Base-by-base conservation (phyloP, 805 yeast genomes). In the Spathaspora sp. region DNA sequence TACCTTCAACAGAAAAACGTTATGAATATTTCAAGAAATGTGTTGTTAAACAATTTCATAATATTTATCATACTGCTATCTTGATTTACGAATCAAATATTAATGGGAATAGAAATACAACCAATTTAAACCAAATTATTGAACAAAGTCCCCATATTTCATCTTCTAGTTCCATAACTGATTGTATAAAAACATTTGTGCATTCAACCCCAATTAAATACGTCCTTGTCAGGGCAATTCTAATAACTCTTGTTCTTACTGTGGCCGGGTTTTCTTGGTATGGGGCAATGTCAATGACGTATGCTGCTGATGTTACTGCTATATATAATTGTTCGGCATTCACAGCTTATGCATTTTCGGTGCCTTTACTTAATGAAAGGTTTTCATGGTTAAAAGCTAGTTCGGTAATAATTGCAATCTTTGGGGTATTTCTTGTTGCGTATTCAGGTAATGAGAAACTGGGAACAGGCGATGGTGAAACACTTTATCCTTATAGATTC, bases 311-410 rank as follows among this genome's bases (percentile, higher is more conserved):
- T 60, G 86, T 90, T 38, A 90, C 96, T 2, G 97, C 97, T 2
- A 89, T 89, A 54, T 90, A 89, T 70, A 89, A 90, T 70, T 89
- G 94, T 64, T 85, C 93, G 14, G 96, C 96, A 0, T 90, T 90
- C 65, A 86, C 92, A 3, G 96, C 96, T 0, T 85, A 90, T 61
- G 80, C 88, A 14, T 89, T 90, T 67, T 89, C 96, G 3, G 83
- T 90, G 26, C 88, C 91, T 1, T 66, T 90, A 18, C 72, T 90
- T 48, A 71, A 80, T 32, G 97, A 90, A 60, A 71, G 67, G 46
- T 81, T 89, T 60, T 79, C 85, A 3, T 74, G 81, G 73, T 60
- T 80, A 48, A 89, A 90, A 65, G 75, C 82, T 9, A 60, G 74
- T 28, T 81, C 91, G n/a, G 96, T 90, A 16, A 56, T 82, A 1